phyloP scores from a whole-genome alignment of 768 basidiomycete genomes.

The Sporobolomyces phaffii region DNA sequence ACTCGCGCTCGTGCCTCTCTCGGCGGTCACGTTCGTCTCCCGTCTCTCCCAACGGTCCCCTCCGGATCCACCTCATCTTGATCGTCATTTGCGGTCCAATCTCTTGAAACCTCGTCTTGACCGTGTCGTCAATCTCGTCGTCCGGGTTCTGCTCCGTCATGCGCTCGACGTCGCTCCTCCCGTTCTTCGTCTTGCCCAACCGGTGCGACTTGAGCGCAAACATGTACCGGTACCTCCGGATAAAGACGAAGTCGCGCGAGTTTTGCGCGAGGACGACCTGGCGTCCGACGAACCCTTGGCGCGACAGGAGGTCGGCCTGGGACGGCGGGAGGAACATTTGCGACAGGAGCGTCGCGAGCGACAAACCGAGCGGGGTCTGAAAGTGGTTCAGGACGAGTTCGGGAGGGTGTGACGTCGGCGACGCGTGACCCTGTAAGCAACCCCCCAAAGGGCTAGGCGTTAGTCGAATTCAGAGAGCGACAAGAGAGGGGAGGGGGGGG shows the following conservation, averaged over 20 bases:
- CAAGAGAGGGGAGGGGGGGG: not conserved
- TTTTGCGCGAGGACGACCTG: slow-evolving; percentile 97
- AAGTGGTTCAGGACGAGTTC: slow-evolving; percentile 94
- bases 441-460: too few relatives aligned
- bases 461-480: too few relatives aligned
- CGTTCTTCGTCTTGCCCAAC: slow-evolving; percentile 29
- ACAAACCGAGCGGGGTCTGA: slow-evolving; percentile 85
- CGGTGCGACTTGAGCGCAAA: slow-evolving; percentile 30
- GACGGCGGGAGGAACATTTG: slow-evolving; percentile 82
- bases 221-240: slow-evolving; percentile 78
- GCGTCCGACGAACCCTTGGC: slow-evolving; percentile 66
- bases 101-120: slow-evolving; percentile 91
- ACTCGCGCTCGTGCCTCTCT: slow-evolving; percentile 44
- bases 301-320: slow-evolving; percentile 54
- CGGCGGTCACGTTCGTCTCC: slow-evolving; percentile 57
- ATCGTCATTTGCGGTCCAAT: slow-evolving; percentile 96
- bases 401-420: slow-evolving; percentile 84
- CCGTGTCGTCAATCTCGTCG: slow-evolving; percentile 75
- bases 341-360: slow-evolving; percentile 90
- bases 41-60: slow-evolving; percentile 67
- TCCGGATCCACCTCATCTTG: slow-evolving; percentile 81
- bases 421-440: slow-evolving; percentile 86
- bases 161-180: slow-evolving; percentile 17
- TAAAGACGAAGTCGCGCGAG: slow-evolving; percentile 95
- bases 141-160: slow-evolving; percentile 24